Base-by-base conservation (phyloP, 2,329 filamentous ascomycete genomes). In the Exophiala viscosa region DNA sequence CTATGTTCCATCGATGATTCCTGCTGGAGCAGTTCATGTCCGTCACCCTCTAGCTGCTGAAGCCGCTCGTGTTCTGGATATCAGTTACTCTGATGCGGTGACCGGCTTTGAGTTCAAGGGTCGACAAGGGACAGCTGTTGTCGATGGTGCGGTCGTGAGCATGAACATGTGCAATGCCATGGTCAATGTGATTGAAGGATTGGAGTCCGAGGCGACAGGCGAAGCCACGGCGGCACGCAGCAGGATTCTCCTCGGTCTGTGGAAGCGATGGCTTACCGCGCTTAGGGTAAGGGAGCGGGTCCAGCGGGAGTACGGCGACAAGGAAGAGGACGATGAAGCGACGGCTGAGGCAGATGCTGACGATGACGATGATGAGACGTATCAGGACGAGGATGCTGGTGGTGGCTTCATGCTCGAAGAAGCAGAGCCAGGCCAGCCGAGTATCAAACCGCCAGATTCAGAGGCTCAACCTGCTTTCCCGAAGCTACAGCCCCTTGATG, bases 61-160 rank as follows among this genome's bases (percentile, higher is more conserved):
- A 7, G 83, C 76, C n/a, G 69, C 72, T 10, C 81, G 84, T 56
- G 70, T 85, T 20, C 69, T 96, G 1, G 85, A 85, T 0, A 78
- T 97, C 14, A 90, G 97, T 70, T 95, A 87, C 67, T 89, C 89
- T 2, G 89, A 92, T 31, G 93, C 93, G 0, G 82, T 99, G 4
- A 93, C 86, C 0, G 92, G 92, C 0, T 99, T 97, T 64, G 79
- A 86, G 34, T 99, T 97, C 72, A 85, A 83, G 65, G 90, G 90
- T 1, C 82, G 89, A 2, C 85, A 89, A 50, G 92, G 92, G 13
- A 96, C 90, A 2, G 90, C 93, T 1, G 79, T 96, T 2, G 72
- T 93, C 2, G 80, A 82, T 34, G 93, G 93, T 1, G 80, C 86
- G 1, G 83, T 99, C 0, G 83, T 95, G 1, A 86, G 90, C 0